A percentile compares a stretch with the other conserved stretches of the same genome.
Conservation (phyloP, 805 yeast species). For the Brettanomyces nanus region DNA sequence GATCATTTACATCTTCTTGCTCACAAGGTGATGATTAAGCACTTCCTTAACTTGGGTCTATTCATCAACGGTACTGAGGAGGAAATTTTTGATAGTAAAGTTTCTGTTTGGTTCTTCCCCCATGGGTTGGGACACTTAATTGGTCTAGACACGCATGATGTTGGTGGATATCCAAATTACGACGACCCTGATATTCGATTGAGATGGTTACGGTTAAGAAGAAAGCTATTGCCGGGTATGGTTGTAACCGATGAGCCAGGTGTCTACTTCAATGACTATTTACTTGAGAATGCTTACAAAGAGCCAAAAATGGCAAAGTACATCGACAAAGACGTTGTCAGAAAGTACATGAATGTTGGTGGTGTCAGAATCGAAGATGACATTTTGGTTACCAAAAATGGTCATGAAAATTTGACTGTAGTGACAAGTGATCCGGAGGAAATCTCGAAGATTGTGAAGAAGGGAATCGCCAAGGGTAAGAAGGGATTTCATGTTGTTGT, state of each 20-base stretch:
- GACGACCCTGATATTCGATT: slow-evolving; percentile 74
- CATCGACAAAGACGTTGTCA: slow-evolving; percentile 57
- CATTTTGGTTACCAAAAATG: slow-evolving; percentile 65
- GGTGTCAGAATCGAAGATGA: slow-evolving; percentile 98
- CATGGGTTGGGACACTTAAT: slow-evolving; percentile 93
- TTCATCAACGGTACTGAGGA: slow-evolving; percentile 48
- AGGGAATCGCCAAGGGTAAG: slow-evolving; percentile 56
- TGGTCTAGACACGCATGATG: slow-evolving; percentile 96
- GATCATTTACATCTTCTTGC: slow-evolving; percentile 76
- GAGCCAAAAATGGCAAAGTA: slow-evolving; percentile 43
- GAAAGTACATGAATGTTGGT: slow-evolving; percentile 82
- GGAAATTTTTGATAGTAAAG: slow-evolving; percentile 62
- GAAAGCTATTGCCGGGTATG: slow-evolving; percentile 67
- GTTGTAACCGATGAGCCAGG: slow-evolving; percentile 96
- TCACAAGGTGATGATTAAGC: slow-evolving; percentile 67
- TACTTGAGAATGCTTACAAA: slow-evolving; percentile 56
- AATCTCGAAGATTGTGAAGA: slow-evolving; percentile 65
- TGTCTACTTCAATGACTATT: slow-evolving; percentile 76
- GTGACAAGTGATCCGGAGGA: slow-evolving; percentile 84
- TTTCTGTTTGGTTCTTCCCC: slow-evolving; percentile 79
- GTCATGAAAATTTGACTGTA: slow-evolving; percentile 73
- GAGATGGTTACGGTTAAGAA: slow-evolving; percentile 71
- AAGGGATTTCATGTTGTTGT: slow-evolving; percentile 48
- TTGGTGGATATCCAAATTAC: slow-evolving; percentile 83
- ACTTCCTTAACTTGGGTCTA: slow-evolving; percentile 66